phyloP scores from a whole-genome alignment of 257 asterid species.

The Capsicum pubescens region DNA sequence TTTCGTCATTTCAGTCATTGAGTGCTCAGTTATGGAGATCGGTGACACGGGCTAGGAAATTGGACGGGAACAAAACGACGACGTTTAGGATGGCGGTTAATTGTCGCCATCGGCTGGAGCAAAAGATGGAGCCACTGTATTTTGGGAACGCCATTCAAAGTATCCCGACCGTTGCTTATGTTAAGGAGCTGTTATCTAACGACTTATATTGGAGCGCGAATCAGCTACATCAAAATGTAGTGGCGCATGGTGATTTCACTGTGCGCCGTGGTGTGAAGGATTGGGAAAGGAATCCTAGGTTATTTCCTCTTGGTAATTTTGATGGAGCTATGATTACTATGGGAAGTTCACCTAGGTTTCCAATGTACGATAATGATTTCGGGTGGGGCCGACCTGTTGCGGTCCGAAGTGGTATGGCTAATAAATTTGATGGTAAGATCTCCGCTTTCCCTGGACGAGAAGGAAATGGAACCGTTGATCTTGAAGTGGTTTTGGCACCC shows the following conservation, averaged over 20 bases:
- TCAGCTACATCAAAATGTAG: conserved; percentile 72
- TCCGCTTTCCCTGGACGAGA: conserved; percentile 88
- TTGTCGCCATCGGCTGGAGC: conserved; percentile 83
- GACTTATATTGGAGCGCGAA: conserved; percentile 72
- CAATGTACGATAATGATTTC: conserved; percentile 93
- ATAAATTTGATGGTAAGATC: conserved; percentile 94
- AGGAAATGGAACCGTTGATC: conserved; percentile 90
- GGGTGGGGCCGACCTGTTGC: conserved; percentile 96
- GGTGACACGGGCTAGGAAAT: conserved; percentile 80
- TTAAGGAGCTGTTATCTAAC: conserved; percentile 56
- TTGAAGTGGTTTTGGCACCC: conserved; percentile 87
- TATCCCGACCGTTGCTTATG: conserved; percentile 69
- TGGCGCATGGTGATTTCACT: conserved; percentile 65
- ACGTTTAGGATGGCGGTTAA: conserved; percentile 96
- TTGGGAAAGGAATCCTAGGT: conserved; percentile 80
- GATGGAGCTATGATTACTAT: conserved; percentile 98
- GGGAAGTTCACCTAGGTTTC: conserved; percentile 99
- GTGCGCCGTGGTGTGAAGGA: conserved; percentile 79
- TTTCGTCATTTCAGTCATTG: conserved; percentile 89
- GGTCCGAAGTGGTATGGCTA: conserved; percentile 87
- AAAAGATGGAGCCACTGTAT: conserved; percentile 70
- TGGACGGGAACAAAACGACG: conserved; percentile 56
- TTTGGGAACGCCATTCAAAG: conserved; percentile 90
- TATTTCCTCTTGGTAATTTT: conserved; percentile 88
- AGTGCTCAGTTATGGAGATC: conserved; percentile 84